Base-by-base conservation (phyloP, 805 yeast genomes). In the Saccharomyces kudriavzevii region DNA sequence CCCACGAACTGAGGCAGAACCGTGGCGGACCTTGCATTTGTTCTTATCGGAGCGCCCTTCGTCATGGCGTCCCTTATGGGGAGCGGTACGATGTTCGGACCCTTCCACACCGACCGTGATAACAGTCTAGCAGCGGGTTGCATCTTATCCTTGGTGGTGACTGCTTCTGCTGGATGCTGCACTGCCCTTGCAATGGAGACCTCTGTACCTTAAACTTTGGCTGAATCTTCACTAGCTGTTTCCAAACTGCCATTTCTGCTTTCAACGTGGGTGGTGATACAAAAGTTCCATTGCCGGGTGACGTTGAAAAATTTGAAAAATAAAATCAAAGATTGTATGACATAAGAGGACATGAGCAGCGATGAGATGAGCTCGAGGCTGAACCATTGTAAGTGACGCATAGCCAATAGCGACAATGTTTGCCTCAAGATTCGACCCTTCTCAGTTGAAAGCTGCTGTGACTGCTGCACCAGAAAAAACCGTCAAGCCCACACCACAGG, bases 1-100 rank as follows among this genome's bases (percentile, higher is more conserved):
- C 99, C 99, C 31, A 94, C 96, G 72, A 94, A 92, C 68, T 89
- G 96, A 22, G 99, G 99, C 49, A 94, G 74, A 52, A 94, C 88
- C 20, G 98, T 94, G 67, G 98, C 94, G 35, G 92, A 76, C 69
- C 99, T 81, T 46, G 97, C 97, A 63, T 90, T 89, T n/a, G 99
- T 94, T 73, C 97, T 80, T 56, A 94, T 88, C 3, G 98, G 96
- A 1, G 88, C 79, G 20, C 87, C 87, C 52, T 84, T 84, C 58
- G 82, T 81, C 56, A 84, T 73, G 30, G 98, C 97, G 60, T 89
- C 85, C 40, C 85, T 85, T 45, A 94, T 79, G n/a, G 98, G 98
- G 35, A 94, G 78, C 4, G 98, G 97, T 24, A 92, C 98, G 56
- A 94, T 85, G 63, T 85, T 86, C 2, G 99, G 99, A 31, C 97